These are phyloP conservation scores for Rhinocladiella similis DNA, from an alignment of 2,329 filamentous ascomycete genomes.

Conservation along the genomic window DNA sequence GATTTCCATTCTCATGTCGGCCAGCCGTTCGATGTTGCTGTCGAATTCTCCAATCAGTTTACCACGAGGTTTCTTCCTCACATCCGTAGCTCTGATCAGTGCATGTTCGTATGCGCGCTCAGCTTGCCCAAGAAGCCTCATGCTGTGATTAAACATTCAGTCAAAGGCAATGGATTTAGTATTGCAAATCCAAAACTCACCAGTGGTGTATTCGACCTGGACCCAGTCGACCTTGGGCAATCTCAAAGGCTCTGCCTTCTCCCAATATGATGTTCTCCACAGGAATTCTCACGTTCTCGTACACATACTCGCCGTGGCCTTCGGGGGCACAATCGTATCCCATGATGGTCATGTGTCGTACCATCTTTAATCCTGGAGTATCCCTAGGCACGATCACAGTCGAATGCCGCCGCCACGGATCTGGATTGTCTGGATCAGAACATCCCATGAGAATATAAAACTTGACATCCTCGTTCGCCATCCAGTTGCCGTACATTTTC, in stretches of 20 bases:
- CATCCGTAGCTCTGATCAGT: constrained; percentile 81
- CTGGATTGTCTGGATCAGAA: constrained; percentile 67
- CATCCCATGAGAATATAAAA: constrained; percentile 91
- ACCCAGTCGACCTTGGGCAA: constrained; percentile 85
- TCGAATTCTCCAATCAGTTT: constrained; percentile 79
- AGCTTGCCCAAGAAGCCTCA: constrained; percentile 79
- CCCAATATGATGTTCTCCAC: constrained; percentile 70
- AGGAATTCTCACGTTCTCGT: constrained; percentile 78
- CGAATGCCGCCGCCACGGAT: constrained; percentile 78
- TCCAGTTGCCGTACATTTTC: constrained; percentile 27
- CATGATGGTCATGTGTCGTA: constrained; percentile 82
- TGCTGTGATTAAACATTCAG: constrained; percentile 37
- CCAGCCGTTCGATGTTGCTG: constrained; percentile 83
- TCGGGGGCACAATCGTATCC: constrained; percentile 81
- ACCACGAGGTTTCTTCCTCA: constrained; percentile 77
- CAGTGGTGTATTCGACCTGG: constrained; percentile 86
- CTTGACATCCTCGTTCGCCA: constrained; percentile 41
- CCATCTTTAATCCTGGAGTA: constrained; percentile 73
- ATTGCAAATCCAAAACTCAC: too few species aligned
- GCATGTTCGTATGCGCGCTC: constrained; percentile 85
- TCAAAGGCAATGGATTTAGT: too few species aligned
- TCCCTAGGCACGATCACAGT: constrained; percentile 76
- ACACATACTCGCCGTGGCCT: constrained; percentile 80
- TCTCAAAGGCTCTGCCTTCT: constrained; percentile 83
- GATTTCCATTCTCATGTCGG: constrained; percentile 79